These are phyloP conservation scores for Globisporangium ultimum DNA, from an alignment of 352 stramenopile genomes.

Conservation along the genomic window DNA sequence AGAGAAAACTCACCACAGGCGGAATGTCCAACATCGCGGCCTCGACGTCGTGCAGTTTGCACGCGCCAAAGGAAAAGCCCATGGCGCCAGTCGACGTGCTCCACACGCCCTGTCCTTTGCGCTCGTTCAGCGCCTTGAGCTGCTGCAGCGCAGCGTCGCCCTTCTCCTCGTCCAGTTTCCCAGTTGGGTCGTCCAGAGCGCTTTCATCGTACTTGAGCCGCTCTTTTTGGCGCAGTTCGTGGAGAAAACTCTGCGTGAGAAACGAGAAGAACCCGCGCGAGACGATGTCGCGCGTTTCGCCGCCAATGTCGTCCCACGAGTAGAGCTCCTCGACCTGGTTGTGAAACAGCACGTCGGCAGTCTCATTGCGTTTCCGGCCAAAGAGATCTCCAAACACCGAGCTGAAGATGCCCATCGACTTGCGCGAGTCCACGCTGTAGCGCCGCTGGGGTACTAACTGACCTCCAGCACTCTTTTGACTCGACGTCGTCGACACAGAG, in stretches of 20 bases:
- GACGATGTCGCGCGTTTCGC: slow-evolving; percentile 55
- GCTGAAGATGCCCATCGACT: slow-evolving; percentile 46
- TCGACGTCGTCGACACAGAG: slow-evolving; percentile 1
- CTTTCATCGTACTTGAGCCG: slow-evolving; percentile 18
- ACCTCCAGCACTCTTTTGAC: too few species aligned
- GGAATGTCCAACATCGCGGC: slow-evolving; percentile 65
- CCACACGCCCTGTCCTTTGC: slow-evolving; percentile 62
- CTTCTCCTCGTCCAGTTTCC: neutral
- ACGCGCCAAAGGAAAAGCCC: slow-evolving; percentile 48
- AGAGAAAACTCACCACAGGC: slow-evolving; percentile 27
- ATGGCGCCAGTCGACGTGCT: slow-evolving; percentile 56
- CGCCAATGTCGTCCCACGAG: slow-evolving; percentile 70
- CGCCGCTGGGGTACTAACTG: slow-evolving; percentile 20
- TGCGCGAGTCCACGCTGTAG: slow-evolving; percentile 55
- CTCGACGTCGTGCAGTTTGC: slow-evolving; percentile 58
- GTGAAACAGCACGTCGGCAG: slow-evolving; percentile 32
- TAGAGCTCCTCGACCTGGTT: slow-evolving; percentile 48
- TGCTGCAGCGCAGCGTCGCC: neutral
- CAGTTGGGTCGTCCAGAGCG: slow-evolving; percentile 18
- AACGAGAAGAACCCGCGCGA: slow-evolving; percentile 67
- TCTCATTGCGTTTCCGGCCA: slow-evolving; percentile 53
- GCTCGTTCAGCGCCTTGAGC: slow-evolving; percentile 27
- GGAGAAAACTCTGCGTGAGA: slow-evolving; percentile 37
- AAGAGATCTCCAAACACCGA: slow-evolving; percentile 74
- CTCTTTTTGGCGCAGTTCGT: slow-evolving; percentile 32